A percentile compares a stretch with the other conserved stretches of the same genome.
Conservation (phyloP, 2,329 filamentous ascomycete genomes). For the Capronia epimyces region DNA sequence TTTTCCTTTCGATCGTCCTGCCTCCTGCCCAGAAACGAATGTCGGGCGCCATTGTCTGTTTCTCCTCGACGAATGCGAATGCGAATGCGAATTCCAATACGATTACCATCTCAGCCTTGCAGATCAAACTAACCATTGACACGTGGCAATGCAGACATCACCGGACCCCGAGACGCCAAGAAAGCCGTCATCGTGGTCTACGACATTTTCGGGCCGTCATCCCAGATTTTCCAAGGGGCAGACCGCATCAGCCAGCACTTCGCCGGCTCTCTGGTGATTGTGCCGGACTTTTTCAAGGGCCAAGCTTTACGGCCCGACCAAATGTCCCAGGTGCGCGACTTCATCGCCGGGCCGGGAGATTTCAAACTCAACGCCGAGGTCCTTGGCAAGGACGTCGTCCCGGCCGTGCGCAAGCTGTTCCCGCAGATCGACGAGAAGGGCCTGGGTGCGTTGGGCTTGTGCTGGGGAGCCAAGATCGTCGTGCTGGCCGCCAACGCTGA, state of each 20-base stretch:
- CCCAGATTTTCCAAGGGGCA: slow-evolving; percentile 51
- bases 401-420: slow-evolving; percentile 50
- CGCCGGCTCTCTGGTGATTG: slow-evolving; percentile 55
- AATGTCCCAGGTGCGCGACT: slow-evolving; percentile 47
- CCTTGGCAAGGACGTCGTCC: slow-evolving; percentile 32
- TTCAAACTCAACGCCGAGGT: slow-evolving; percentile 30
- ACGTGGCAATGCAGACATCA: slow-evolving; percentile 7
- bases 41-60: too few species aligned
- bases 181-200: slow-evolving; percentile 45
- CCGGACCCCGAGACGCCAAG: slow-evolving; percentile 41
- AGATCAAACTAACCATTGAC: neutral
- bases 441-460: slow-evolving; percentile 54
- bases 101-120: too few species aligned
- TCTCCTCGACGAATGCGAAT: too few species aligned
- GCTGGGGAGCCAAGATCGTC: slow-evolving; percentile 52
- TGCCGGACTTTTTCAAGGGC: slow-evolving; percentile 77
- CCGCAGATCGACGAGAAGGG: slow-evolving; percentile 55
- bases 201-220: slow-evolving; percentile 53
- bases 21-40: too few species aligned
- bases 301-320: slow-evolving; percentile 51
- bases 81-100: too few species aligned
- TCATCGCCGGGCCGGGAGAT: slow-evolving; percentile 48
- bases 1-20: too few species aligned
- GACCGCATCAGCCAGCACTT: slow-evolving; percentile 45
- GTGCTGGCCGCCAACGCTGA: neutral